Conservation (phyloP, 176 grass and related monocot species). For the Bromus sterilis region DNA sequence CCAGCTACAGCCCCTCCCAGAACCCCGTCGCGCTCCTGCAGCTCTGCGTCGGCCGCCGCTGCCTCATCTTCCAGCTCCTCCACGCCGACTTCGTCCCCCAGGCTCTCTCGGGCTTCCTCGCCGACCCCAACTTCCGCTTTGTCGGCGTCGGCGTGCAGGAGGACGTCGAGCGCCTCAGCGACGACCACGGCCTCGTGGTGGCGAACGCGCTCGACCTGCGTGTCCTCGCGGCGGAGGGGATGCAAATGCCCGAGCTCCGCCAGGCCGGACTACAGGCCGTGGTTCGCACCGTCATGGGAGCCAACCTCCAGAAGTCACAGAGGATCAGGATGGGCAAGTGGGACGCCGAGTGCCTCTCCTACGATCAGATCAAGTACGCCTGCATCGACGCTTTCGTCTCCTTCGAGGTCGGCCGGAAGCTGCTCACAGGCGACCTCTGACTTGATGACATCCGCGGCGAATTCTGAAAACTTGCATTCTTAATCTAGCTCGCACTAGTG, state of each 20-base stretch:
- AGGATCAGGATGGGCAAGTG: slow-evolving; percentile 46
- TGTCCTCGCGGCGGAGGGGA: background rate
- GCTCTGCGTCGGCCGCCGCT: slow-evolving; percentile 52
- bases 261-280: slow-evolving; percentile 31
- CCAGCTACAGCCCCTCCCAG: slow-evolving; percentile 1
- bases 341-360: slow-evolving; percentile 26
- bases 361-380: slow-evolving; percentile 37
- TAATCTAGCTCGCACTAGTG: background rate
- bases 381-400: slow-evolving; percentile 54
- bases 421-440: slow-evolving; percentile 7
- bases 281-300: slow-evolving; percentile 24
- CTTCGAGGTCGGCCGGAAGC: slow-evolving; percentile 37
- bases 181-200: slow-evolving; percentile 17
- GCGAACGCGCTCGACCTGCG: slow-evolving; percentile 28
- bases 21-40: slow-evolving; percentile 49
- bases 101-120: slow-evolving; percentile 29
- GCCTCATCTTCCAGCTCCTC: slow-evolving; percentile 74
- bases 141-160: slow-evolving; percentile 33
- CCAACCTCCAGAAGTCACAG: slow-evolving; percentile 21
- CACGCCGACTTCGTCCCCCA: slow-evolving; percentile 41
- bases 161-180: slow-evolving; percentile 29
- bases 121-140: slow-evolving; percentile 22
- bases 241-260: slow-evolving; percentile 28
- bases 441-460: background rate
- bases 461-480: background rate